phyloP scores from a whole-genome alignment of 306 rosid species.

The Cicer chorassanicum region DNA sequence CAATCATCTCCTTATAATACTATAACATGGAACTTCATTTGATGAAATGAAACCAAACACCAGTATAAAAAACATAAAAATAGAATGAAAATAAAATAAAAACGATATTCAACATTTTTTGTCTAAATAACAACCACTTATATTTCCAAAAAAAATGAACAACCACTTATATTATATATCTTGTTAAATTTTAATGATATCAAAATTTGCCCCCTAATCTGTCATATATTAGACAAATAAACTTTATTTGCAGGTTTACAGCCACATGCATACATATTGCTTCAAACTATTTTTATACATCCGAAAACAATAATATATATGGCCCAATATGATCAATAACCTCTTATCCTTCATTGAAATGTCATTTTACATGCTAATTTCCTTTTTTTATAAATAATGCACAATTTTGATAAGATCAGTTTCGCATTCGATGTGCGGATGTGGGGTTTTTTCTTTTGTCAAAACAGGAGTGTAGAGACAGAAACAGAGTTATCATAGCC shows the following conservation, averaged over 20 bases:
- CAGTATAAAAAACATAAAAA: no score
- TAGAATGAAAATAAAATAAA: no score
- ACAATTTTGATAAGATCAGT: constrained; percentile 16
- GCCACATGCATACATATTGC: not conserved
- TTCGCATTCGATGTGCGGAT: constrained; percentile 14
- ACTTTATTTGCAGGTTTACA: not conserved
- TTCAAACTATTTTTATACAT: not conserved
- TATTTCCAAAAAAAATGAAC: not conserved
- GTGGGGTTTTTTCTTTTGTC: constrained; percentile 16
- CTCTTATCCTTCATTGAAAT: not conserved
- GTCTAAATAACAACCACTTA: no score
- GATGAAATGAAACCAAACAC: no score
- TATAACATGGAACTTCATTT: no score
- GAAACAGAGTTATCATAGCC: constrained; percentile 1
- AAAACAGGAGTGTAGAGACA: not conserved
- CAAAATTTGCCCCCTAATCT: not conserved
- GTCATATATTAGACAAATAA: not conserved
- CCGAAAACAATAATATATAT: not conserved
- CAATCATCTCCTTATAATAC: no score
- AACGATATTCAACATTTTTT: no score
- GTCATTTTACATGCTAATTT: constrained; percentile 10
- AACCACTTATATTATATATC: not conserved
- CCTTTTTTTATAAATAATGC: not conserved
- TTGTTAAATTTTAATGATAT: not conserved
- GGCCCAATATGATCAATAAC: not conserved